Conservation (phyloP, 2,329 filamentous ascomycete genomes). For the Phialophora expanda region DNA sequence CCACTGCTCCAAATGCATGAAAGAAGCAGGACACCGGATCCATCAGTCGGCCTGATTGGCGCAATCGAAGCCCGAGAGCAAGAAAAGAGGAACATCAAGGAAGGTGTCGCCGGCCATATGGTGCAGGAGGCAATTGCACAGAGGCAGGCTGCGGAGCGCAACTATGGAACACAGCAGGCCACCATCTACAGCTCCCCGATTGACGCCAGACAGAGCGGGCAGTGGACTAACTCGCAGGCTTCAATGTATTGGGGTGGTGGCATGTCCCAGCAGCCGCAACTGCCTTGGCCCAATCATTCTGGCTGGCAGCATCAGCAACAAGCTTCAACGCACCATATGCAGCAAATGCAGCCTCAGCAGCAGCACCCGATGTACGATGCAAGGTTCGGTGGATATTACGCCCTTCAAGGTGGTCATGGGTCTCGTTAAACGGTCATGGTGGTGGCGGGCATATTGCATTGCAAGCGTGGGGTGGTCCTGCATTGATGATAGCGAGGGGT, state of each 20-base stretch:
- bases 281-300: conserved; percentile 14
- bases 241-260: conserved; percentile 13
- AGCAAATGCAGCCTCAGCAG: conserved; percentile 23
- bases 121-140: conserved; percentile 76
- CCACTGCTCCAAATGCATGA: conserved; percentile 73
- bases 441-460: conserved; percentile 11
- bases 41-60: conserved; percentile 70
- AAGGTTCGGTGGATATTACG: conserved; percentile 20
- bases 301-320: conserved; percentile 18
- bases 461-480: conserved; percentile 19
- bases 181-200: conserved; percentile 11
- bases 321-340: conserved; percentile 6
- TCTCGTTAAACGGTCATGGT: background rate
- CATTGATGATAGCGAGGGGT: background rate
- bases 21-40: conserved; percentile 54
- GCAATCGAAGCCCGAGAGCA: conserved; percentile 80
- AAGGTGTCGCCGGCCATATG: conserved; percentile 70
- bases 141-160: conserved; percentile 59
- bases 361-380: conserved; percentile 20
- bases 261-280: conserved; percentile 17
- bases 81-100: conserved; percentile 73
- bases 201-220: conserved; percentile 22
- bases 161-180: conserved; percentile 29
- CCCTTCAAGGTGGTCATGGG: background rate
- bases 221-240: conserved; percentile 20